Conservation (phyloP, 2,329 filamentous ascomycete species). For the Arthrobotrys entomopaga region DNA sequence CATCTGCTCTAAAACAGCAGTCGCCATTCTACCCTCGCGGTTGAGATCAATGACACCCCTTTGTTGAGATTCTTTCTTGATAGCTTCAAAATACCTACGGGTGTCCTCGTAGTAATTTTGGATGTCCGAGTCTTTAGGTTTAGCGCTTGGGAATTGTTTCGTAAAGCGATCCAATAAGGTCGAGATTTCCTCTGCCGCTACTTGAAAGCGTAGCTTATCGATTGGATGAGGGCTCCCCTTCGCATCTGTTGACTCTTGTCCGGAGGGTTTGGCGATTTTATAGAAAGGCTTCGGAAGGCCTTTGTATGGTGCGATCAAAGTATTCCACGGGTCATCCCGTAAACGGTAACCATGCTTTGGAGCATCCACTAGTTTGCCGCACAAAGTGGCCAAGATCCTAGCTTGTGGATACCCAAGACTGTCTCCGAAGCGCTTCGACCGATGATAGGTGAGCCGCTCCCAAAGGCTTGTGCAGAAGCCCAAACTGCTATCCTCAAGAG, state of each 20-base stretch:
- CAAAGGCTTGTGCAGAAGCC: conserved; percentile 74
- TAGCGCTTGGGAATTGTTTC: neutral
- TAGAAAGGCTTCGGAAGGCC: conserved; percentile 7
- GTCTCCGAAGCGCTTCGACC: neutral
- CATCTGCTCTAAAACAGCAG: neutral
- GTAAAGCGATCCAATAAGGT: neutral
- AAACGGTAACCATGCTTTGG: conserved; percentile 66
- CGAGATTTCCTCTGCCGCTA: conserved; percentile 9
- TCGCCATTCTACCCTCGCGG: neutral
- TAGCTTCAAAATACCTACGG: neutral
- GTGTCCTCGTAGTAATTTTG: neutral
- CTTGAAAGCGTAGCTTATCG: conserved; percentile 25
- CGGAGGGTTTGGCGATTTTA: neutral
- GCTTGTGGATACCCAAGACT: conserved; percentile 65
- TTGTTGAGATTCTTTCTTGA: neutral
- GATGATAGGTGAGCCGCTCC: conserved; percentile 71
- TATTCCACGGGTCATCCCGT: conserved; percentile 1
- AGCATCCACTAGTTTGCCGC: conserved; percentile 70
- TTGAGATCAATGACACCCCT: neutral
- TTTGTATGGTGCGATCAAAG: conserved; percentile 40
- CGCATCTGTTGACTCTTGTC: neutral
- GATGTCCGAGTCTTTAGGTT: neutral
- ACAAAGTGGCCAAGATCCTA: conserved; percentile 66
- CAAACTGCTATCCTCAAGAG: conserved; percentile 69
- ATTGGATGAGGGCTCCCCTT: conserved; percentile 9